Conservation (phyloP, 1,284 basidiomycete species). For the Schizopora paradoxa region DNA sequence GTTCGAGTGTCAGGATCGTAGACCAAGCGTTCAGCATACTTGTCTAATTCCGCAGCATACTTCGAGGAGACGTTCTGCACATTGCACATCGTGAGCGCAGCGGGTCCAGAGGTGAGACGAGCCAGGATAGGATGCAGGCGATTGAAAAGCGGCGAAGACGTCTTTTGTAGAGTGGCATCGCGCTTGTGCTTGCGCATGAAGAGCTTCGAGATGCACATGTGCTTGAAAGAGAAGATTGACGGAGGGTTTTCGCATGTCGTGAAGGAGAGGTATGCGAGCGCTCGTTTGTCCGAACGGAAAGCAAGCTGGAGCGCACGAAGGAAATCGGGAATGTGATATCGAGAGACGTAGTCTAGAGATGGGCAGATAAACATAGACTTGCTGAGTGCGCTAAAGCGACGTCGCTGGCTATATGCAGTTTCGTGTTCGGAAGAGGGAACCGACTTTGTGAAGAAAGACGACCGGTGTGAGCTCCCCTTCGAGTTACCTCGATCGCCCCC, state of each 20-base stretch:
- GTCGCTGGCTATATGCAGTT: neutral
- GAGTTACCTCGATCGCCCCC: neutral
- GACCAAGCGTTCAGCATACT: slow-evolving; percentile 28
- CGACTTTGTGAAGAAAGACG: neutral
- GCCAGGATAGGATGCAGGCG: slow-evolving; percentile 30
- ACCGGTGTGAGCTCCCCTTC: neutral
- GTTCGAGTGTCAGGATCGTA: slow-evolving; percentile 23
- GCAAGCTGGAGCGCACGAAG: neutral
- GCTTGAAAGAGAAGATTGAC: slow-evolving; percentile 5
- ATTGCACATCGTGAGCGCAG: slow-evolving; percentile 31
- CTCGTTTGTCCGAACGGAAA: neutral
- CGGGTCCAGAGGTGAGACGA: slow-evolving; percentile 27
- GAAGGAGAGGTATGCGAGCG: slow-evolving; percentile 8
- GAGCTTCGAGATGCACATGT: neutral
- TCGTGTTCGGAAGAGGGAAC: neutral
- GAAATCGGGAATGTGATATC: neutral
- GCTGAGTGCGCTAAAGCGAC: neutral
- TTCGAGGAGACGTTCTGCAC: slow-evolving; percentile 40
- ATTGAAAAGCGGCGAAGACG: slow-evolving; percentile 29
- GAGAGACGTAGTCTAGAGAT: neutral
- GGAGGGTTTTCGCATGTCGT: slow-evolving; percentile 12
- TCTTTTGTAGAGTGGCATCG: slow-evolving; percentile 12
- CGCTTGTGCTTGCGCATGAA: slow-evolving; percentile 3
- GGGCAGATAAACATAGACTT: neutral
- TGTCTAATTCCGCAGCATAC: slow-evolving; percentile 27